Base-by-base conservation (phyloP, 2,329 filamentous ascomycete species). In the Penicillium brasilianum region DNA sequence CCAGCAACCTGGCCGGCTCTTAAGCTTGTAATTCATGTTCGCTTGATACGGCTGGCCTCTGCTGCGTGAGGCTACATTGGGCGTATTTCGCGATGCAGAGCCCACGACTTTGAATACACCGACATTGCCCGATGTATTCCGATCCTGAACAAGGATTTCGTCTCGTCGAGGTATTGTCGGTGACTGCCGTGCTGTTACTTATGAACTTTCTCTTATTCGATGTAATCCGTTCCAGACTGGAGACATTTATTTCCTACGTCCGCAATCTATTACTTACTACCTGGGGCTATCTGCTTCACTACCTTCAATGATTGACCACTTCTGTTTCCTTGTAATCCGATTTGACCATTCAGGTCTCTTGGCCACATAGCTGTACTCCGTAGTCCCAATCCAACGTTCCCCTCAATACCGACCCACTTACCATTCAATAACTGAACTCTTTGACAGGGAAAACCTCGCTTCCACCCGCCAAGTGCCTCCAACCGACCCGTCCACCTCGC, bases 1-100 rank as follows among this genome's bases (percentile, higher is more conserved):
- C 74, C 16, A 77, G 75, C 60, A 61, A 50, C 9, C 59, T 77
- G 34, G 72, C 67, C 4, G 71, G 69, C 9, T 65, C 58, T 53
- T 66, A 41, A 30, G 9, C 52, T 39, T n/a, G 7, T 13, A 2
- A 10, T 16, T 20, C 11, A 7, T 25, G 2, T 7, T 32, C 32
- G n/a, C 18, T 34, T 4, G 28, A 2, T 4, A 34, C 4, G 6
- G n/a, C 8, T 32, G 30, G 20, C n/a, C 10, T 14, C n/a, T 10
- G 13, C 16, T 4, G 16, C 3, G 8, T 18, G 3, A 7, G 6
- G 25, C 28, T 34, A 9, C 8, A 3, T 14, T n/a, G n/a, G 16
- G 10, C 11, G 4, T 20, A 8, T 13, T 32, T 10, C 30, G 20
- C n/a, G 30, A 2, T 20, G 14, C n/a, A 10, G 1, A 14, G 10